A percentile compares a stretch with the other conserved stretches of the same genome.
Conservation (phyloP, 2,329 filamentous ascomycete genomes). For the Aspergillus carbonarius region DNA sequence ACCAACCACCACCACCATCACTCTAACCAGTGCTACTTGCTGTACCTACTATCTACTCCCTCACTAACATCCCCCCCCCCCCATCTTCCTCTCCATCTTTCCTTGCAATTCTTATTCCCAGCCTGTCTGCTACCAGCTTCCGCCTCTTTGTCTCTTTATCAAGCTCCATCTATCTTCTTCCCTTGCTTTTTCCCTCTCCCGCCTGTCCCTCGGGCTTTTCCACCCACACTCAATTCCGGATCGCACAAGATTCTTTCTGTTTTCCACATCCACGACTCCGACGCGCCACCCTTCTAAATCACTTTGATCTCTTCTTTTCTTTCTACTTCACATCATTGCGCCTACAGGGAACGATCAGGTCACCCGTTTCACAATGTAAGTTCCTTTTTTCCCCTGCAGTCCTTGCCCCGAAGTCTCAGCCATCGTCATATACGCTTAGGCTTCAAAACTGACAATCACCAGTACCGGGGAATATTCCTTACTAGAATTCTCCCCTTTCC, state of each 20-base stretch:
- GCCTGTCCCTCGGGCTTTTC: conserved; percentile 16
- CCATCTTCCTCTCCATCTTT: not conserved
- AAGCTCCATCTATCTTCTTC: conserved; percentile 11
- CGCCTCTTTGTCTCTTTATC: conserved; percentile 1
- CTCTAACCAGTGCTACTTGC: not conserved
- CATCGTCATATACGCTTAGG: conserved; percentile 1
- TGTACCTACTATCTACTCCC: not conserved
- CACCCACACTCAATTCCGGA: conserved; percentile 23
- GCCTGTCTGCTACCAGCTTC: not conserved
- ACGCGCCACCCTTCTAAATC: conserved; percentile 19
- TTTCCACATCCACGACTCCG: conserved; percentile 14
- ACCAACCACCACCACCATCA: not conserved
- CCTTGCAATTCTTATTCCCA: conserved; percentile 1
- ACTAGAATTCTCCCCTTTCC: conserved; percentile 19
- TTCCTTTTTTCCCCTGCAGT: not conserved
- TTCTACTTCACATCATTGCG: conserved; percentile 1
- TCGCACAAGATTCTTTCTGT: conserved; percentile 31
- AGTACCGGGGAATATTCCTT: conserved; percentile 23
- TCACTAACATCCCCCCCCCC: not conserved
- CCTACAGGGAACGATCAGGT: conserved; percentile 1
- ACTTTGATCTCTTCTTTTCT: conserved; percentile 10
- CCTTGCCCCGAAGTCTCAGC: not conserved
- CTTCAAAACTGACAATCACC: conserved; percentile 18
- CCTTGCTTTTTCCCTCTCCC: conserved; percentile 16
- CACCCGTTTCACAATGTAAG: conserved; percentile 1